Conservation (phyloP, 2,329 filamentous ascomycete genomes). For the Pseudophaeomoniella oleicola region DNA sequence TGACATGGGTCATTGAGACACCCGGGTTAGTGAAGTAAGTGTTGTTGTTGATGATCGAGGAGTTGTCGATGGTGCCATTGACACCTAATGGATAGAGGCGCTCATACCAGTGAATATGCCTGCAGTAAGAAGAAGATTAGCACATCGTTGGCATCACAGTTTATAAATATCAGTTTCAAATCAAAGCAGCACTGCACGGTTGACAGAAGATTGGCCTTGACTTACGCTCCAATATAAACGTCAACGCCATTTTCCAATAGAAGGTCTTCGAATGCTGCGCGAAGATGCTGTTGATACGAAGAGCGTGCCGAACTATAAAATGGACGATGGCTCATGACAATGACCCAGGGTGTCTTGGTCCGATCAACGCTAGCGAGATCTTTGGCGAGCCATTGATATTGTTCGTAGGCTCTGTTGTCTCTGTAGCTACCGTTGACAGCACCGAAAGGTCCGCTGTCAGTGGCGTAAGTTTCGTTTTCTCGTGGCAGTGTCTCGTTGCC, state of each 20-base stretch:
- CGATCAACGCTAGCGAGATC: constrained; percentile 31
- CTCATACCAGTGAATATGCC: constrained; percentile 35
- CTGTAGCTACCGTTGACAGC: constrained; percentile 23
- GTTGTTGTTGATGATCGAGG: constrained; percentile 30
- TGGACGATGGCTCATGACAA: constrained; percentile 34
- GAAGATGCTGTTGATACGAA: constrained; percentile 28
- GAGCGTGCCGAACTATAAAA: constrained; percentile 33
- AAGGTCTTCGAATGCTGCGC: constrained; percentile 30
- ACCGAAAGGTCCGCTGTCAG: constrained; percentile 36
- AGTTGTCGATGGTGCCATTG: constrained; percentile 26
- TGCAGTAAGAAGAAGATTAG: constrained; percentile 10
- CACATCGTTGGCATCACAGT: too few relatives aligned
- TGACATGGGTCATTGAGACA: constrained; percentile 33
- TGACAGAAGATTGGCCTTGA: constrained; percentile 5
- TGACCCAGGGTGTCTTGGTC: constrained; percentile 34
- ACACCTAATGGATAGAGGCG: constrained; percentile 22
- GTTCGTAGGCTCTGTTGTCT: constrained; percentile 28
- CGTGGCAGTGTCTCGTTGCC: constrained; percentile 26
- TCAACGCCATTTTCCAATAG: constrained; percentile 32
- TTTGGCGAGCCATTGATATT: constrained; percentile 32
- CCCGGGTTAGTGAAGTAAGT: constrained; percentile 34
- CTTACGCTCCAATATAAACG: constrained; percentile 26
- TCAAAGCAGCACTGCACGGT: neutral
- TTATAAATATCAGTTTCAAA: constrained; percentile 2
- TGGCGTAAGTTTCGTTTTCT: constrained; percentile 28